Percentiles rank a stretch among this genome's conserved stretches.
These are phyloP conservation scores for Blastobotrys illinoisensis DNA, from an alignment of 1,139 yeast species.

Conservation along the genomic window DNA sequence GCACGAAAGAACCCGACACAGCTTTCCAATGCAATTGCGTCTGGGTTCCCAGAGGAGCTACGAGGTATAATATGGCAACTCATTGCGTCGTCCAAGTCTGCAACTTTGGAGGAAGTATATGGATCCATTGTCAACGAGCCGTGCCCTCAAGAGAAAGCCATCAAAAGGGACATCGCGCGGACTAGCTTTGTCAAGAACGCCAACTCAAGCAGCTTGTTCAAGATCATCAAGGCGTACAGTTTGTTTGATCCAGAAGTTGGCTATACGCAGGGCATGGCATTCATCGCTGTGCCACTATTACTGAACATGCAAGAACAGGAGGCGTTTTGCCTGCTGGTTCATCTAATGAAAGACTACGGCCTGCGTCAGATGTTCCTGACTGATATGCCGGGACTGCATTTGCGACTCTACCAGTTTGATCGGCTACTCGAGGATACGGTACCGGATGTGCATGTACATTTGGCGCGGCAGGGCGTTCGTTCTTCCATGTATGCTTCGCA, in stretches of 20 bases:
- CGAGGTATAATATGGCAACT: constrained; percentile 92
- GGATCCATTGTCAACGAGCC: constrained; percentile 47
- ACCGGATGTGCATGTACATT: constrained; percentile 68
- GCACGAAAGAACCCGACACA: constrained; percentile 57
- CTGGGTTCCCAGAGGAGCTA: constrained; percentile 79
- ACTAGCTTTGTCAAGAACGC: constrained; percentile 67
- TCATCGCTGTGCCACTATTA: constrained; percentile 76
- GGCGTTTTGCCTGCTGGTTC: constrained; percentile 74
- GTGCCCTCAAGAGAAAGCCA: constrained; percentile 69
- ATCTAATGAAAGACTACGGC: constrained; percentile 78
- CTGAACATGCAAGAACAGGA: constrained; percentile 79
- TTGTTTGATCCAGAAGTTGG: constrained; percentile 90
- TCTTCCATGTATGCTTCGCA: constrained; percentile 94
- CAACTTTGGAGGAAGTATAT: constrained; percentile 63
- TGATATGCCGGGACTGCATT: constrained; percentile 89
- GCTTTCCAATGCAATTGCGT: constrained; percentile 55
- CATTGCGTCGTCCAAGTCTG: constrained; percentile 72
- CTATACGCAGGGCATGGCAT: constrained; percentile 97
- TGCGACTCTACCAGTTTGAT: constrained; percentile 83
- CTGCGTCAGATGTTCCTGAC: constrained; percentile 73
- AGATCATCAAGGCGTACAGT: constrained; percentile 78
- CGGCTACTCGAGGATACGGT: constrained; percentile 64
- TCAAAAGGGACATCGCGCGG: constrained; percentile 74
- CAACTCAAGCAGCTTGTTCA: constrained; percentile 53
- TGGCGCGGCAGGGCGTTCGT: constrained; percentile 76